Percentiles rank a stretch among this genome's conserved stretches.
Evolutionary conservation across 306 rosid species (phyloP).

Genomic region (Prunus kanzakura): DNA sequence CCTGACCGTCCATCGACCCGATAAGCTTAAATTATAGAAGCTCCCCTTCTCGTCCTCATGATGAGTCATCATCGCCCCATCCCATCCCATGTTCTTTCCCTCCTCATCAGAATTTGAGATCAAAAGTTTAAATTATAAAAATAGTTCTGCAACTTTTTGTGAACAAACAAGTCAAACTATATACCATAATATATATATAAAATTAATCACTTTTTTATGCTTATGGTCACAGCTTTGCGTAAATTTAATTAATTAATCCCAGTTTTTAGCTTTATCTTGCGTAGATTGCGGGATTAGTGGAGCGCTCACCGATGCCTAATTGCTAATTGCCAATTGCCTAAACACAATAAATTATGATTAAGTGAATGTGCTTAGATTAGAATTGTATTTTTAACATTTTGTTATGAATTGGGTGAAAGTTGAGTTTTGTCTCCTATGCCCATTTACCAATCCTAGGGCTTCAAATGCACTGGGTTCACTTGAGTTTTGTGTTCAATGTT

Average conservation of each 20-base stretch:
- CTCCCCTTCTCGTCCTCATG: neutral
- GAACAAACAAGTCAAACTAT: conserved; percentile 6
- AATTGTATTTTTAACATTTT: neutral
- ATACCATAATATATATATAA: neutral
- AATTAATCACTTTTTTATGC: neutral
- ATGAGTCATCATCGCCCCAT: neutral
- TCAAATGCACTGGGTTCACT: neutral
- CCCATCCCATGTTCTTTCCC: neutral
- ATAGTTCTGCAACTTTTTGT: neutral
- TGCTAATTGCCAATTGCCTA: neutral
- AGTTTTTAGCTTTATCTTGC: conserved; percentile 19
- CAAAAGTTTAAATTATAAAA: no score
- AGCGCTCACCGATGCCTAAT: neutral
- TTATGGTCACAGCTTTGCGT: neutral
- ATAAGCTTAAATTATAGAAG: neutral
- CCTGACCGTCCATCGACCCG: conserved; percentile 22
- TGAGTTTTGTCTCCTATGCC: conserved; percentile 23
- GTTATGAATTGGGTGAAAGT: conserved; percentile 19
- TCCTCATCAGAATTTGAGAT: no score
- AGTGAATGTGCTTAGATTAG: conserved; percentile 7
- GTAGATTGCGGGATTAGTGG: conserved; percentile 31
- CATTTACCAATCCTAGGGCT: neutral
- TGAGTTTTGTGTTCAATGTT: neutral
- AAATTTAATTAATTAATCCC: conserved; percentile 23
- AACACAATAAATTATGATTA: neutral